Percentiles rank a stretch among this genome's conserved stretches.
Conservation (phyloP, 495 filamentous ascomycete species). For the Diplogelasinospora grovesii region DNA sequence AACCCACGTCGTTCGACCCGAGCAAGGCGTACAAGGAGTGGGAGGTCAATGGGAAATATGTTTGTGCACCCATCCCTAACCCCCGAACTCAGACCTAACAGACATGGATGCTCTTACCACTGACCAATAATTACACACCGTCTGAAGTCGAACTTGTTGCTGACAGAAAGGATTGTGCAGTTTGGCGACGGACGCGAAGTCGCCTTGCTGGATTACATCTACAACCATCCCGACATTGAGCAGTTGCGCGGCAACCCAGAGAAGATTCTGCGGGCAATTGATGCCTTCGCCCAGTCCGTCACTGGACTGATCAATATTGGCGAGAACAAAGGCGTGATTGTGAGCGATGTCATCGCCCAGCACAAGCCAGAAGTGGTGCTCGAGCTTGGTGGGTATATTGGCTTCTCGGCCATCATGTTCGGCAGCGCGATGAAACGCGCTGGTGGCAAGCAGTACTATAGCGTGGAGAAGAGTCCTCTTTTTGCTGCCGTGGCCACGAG, state of each 20-base stretch:
- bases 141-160: no score
- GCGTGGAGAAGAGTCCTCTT: conserved; percentile 60
- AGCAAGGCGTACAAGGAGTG: conserved; percentile 8
- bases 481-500: conserved; percentile 57
- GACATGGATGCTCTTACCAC: conserved; percentile 23
- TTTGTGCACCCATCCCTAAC: conserved; percentile 1
- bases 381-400: conserved; percentile 76
- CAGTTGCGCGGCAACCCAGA: conserved; percentile 57
- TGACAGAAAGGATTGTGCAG: conserved; percentile 61
- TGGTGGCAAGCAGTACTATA: conserved; percentile 56
- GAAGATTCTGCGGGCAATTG: conserved; percentile 60
- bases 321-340: conserved; percentile 60
- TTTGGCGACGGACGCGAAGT: conserved; percentile 68
- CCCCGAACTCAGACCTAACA: conserved; percentile 26
- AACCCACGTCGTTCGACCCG: no score
- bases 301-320: conserved; percentile 79
- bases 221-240: conserved; percentile 45
- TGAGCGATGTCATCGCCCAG: conserved; percentile 56
- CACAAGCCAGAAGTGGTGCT: conserved; percentile 62
- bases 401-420: conserved; percentile 72
- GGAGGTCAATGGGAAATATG: conserved; percentile 14
- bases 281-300: conserved; percentile 58
- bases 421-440: conserved; percentile 52
- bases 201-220: conserved; percentile 64
- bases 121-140: no score